Percentiles rank a stretch among this genome's conserved stretches.
These are phyloP conservation scores for Saxophila tyrrhenica DNA, from an alignment of 495 filamentous ascomycete species.

Conservation along the genomic window DNA sequence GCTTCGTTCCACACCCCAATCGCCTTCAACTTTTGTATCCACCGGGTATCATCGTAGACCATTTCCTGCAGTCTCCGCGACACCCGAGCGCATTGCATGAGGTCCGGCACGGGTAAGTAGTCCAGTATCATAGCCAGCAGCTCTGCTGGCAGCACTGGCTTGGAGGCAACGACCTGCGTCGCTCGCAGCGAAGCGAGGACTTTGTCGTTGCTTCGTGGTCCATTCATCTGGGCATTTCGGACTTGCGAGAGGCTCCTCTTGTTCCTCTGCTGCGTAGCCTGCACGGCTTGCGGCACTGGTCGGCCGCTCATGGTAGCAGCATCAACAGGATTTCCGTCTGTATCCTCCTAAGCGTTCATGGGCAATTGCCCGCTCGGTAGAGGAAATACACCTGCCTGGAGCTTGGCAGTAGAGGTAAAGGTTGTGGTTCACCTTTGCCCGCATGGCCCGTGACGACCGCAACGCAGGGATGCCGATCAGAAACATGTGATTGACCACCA, in stretches of 20 bases:
- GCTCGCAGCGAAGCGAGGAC: slow-evolving; percentile 62
- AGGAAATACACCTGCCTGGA: background rate
- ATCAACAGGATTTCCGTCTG: background rate
- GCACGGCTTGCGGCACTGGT: background rate
- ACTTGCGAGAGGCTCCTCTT: slow-evolving; percentile 7
- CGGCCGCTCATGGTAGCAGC: slow-evolving; percentile 10
- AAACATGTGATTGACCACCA: no score
- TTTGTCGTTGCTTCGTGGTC: slow-evolving; percentile 6
- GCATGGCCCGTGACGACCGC: background rate
- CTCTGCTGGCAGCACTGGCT: slow-evolving; percentile 73
- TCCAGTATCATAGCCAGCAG: slow-evolving; percentile 82
- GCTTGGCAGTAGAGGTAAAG: background rate
- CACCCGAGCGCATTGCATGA: slow-evolving; percentile 74
- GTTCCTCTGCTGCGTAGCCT: background rate
- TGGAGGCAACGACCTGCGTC: slow-evolving; percentile 62
- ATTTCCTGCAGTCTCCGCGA: slow-evolving; percentile 90
- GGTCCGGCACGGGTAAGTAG: slow-evolving; percentile 71
- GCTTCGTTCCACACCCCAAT: slow-evolving; percentile 91
- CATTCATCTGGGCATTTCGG: slow-evolving; percentile 4
- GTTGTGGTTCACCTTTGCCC: no score
- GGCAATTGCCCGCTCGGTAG: background rate
- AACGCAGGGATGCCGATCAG: background rate
- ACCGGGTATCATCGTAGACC: slow-evolving; percentile 96
- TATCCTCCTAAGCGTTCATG: background rate
- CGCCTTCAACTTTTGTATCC: slow-evolving; percentile 68